phyloP scores from a whole-genome alignment of 2,329 filamentous ascomycete species.

The Xylariaceae sp. region DNA sequence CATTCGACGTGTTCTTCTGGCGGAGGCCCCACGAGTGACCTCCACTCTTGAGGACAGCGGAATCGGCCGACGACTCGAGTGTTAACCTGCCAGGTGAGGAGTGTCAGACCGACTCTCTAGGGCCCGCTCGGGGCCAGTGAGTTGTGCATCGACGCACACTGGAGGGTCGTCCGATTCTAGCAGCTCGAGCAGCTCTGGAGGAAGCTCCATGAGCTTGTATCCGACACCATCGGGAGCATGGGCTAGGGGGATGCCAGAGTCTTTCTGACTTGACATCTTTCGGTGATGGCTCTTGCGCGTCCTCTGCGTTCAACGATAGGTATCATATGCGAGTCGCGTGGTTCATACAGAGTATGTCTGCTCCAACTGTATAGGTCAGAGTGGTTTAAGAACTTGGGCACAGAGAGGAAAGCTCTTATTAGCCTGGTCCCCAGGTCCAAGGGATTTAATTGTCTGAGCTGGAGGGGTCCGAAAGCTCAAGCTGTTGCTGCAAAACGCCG shows the following conservation, averaged over 20 bases:
- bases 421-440: no score
- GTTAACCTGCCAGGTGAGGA: constrained; percentile 31
- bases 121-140: no score
- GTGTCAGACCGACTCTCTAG: background rate
- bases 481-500: no score
- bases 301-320: no score
- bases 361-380: no score
- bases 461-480: no score
- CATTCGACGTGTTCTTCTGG: constrained; percentile 62
- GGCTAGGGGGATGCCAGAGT: constrained; percentile 40
- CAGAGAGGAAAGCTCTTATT: no score
- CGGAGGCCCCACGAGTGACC: constrained; percentile 50
- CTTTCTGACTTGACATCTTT: constrained; percentile 40
- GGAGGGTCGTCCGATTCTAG: constrained; percentile 48
- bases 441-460: no score
- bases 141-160: constrained; percentile 32
- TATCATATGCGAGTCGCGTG: no score
- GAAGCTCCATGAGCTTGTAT: constrained; percentile 57
- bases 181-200: constrained; percentile 47
- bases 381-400: no score
- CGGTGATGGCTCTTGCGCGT: no score
- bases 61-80: constrained; percentile 41
- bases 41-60: constrained; percentile 45
- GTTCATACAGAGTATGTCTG: no score
- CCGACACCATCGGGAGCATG: constrained; percentile 40